Evolutionary conservation across 129 eudicot genomes (phyloP), one percentile per base, ranked within the genome.

Genomic region (Flaveria trinervia): DNA sequence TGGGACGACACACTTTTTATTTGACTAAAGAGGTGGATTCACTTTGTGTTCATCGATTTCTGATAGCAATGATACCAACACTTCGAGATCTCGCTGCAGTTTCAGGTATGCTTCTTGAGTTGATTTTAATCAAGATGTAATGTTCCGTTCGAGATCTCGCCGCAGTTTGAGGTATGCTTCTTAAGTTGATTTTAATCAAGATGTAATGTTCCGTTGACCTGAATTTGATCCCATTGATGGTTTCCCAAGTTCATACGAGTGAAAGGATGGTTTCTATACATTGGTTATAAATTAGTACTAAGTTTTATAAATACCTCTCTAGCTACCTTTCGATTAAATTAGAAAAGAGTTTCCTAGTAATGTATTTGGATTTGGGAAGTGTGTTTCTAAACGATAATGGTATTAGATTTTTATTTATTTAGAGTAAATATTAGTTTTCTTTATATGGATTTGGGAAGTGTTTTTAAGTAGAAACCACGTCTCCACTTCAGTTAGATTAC

Each of bases 1-100:
- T 75, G 80, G 87, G 84, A 64, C 69, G 36, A 54, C 65, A 25
- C 57, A 69, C 76, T 33, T 59, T 72, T 57, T 81, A 82, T n/a
- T 82, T 85, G n/a, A 73, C 77, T 22, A 83, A 70, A 46, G 88
- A 86, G 60, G 79, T 43, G 83, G 81, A 51, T 66, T 84, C 73
- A 74, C 83, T 83, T 85, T 86, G 7, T 65, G 76, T 75, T 80
- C 97, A 22, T 82, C 96, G 7, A 33, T 87, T 48, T 89, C 96
- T 46, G 88, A 89, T 73, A 79, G 81, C 52, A 87, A 89, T 61
- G 93, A 92, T 57, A 72, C 80, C n/a, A 66, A 73, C 55, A 90
- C 89, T 56, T 88, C 85, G 0, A 75, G 80, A 82, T 86, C 89
- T 78, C 72, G 80, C 15, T 79, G 79, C 78, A 87, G 76, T 56